Base-by-base conservation (phyloP, 495 filamentous ascomycete species). In the Massariosphaeria phaeospora region DNA sequence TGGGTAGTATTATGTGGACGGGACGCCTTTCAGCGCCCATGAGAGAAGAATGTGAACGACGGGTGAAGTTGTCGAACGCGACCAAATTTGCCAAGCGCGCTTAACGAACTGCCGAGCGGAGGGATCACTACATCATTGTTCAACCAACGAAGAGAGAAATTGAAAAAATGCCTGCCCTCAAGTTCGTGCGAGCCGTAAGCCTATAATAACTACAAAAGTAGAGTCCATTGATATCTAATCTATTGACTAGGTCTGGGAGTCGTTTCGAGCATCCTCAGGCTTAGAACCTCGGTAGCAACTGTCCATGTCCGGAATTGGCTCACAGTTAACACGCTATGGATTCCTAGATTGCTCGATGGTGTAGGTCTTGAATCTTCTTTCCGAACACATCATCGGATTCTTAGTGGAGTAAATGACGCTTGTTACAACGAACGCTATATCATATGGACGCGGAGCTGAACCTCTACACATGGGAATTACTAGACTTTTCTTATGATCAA, bases 211-310 rank as follows among this genome's bases (percentile, higher is more conserved):
- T 17, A 18, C 3, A 43, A 10, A 52, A 38, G 40, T n/a, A 13
- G 1, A 15, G 4, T 31, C 8, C 24, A n/a, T 11, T 2, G 7
- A 42, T 21, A 11, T 42, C 23, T 63, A 11, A 20, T 30, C 33
- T 50, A 52, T 41, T 49, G 10, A 57, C 13, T 41, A 90, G 86
- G 86, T 91, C 21, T 77, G 84, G 75, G 83, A 85, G 68, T 85
- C 85, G n/a, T 91, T 94, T 69, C 80, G 85, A 71, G 79, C 77
- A 61, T 84, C 84, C 58, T 94, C 89, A 39, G 90, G 90, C 21
- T 72, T 96, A 15, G 89, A 96, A 69, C 88, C 87, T 66, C 85
- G 86, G 89, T 91, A 76, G 70, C 40, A 38, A 11, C n/a, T 35
- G 11, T 46, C 34, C 21, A 23, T n/a, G 5, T 45, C 21, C 23